Evolutionary conservation across 169 alveolate species (phyloP), one percentile per base, ranked within the genome.

Genomic region (Miamiensis avidus): DNA sequence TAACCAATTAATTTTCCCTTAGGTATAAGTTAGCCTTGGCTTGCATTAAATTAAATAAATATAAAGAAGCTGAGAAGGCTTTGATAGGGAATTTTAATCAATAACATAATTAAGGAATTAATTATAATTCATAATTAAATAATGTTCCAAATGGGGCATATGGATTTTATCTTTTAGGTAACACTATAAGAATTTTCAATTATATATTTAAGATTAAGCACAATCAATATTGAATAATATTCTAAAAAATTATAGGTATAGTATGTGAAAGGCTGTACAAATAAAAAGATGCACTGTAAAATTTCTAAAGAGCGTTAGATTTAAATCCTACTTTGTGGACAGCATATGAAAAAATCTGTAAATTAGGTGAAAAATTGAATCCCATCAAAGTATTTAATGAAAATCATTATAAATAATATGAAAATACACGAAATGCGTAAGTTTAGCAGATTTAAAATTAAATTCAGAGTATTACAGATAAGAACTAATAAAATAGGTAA

Each of bases 271-370:
- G 89, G 81, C 79, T 90, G 72, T 88, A 82, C 33, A 84, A 95
- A 69, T 87, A 89, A 29, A 90, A 92, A 76, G 97, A 96, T 74
- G 97, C 98, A 31, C 83, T 84, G 34, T 87, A 86, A 25, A 90
- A 91, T 28, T 96, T 91, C 83, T 81, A 74, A n/a, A 91, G 85
- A 76, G 95, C 97, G 20, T 83, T 96, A n/a, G 94, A 89, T 64
- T 85, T 82, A 72, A 96, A 96, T 86, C 97, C 97, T n/a, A 92
- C 94, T 33, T 87, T 94, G 81, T 96, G 98, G 97, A 79, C 92
- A 72, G 96, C 98, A 26, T 96, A 81, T 89, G 97, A 96, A 87
- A 92, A 93, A 84, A 82, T 96, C 29, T 95, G 97, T 81, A 89
- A 91, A 78, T 78, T 91, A 20, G 95, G 93, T 0, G 90, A 86